Base-by-base conservation (phyloP, 495 filamentous ascomycete species). In the Hypoxylon rickii region DNA sequence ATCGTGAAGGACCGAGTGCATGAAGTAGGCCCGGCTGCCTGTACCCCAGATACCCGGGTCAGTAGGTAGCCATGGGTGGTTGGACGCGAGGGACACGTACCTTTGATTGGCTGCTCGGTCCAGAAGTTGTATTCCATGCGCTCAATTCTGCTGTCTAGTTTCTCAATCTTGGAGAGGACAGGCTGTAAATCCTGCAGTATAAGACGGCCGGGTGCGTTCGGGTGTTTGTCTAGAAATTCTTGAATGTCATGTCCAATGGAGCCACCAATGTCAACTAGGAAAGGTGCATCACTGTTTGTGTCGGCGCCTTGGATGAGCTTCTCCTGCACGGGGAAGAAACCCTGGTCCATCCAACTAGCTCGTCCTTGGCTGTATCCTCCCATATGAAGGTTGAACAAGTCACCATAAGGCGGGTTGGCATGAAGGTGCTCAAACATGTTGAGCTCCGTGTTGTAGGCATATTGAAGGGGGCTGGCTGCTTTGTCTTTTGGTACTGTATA, bases 171-270 rank as follows among this genome's bases (percentile, higher is more conserved):
- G 0, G 24, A 38, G 22, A 83, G 71, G 1, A 78, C 75, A 1
- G 43, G 38, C 1, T 68, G 54, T 0, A 75, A 59, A 51, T 84
- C 81, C 55, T 83, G 77, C 0, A 83, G 63, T 3, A 84, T 61
- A 1, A 84, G 43, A 1, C 67, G 64, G 1, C 79, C 80, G 0
- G 69, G 68, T 0, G 63, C 19, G 16, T 72, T 55, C 0, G 81
- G 81, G 38, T 64, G 63, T 19, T 73, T 63, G 1, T 29, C n/a
- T 3, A 46, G 52, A 55, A 86, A 79, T n/a, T 70, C 67, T 0
- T 65, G 43, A 0, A 84, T 58, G 51, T 86, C 78, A 20, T 83
- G 76, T 1, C 82, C 82, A 2, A 72, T 39, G 8, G 70, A 71
- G 2, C 80, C 83, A 20, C 73, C 55, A 12, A 64, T 15, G 32